Conservation (phyloP, 176 grass and related monocot genomes). For the Carex pumila region DNA sequence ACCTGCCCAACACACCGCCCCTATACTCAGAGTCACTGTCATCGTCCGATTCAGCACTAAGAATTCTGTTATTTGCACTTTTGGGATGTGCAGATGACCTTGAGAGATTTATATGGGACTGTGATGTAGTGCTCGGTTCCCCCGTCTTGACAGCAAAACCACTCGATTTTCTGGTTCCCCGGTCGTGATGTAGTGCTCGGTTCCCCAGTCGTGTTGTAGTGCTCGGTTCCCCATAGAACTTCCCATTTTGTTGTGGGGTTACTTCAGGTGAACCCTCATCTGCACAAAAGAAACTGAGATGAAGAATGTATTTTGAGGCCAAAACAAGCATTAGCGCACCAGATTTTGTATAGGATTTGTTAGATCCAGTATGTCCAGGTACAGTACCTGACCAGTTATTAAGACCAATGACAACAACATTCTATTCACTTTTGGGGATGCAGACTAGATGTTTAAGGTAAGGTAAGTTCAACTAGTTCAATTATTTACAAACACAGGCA, state of each 20-base stretch:
- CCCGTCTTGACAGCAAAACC: not conserved
- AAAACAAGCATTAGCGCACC: not conserved
- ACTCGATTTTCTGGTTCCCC: not conserved
- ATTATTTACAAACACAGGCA: not conserved
- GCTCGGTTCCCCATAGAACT: constrained; percentile 19
- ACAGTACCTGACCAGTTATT: not conserved
- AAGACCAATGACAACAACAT: not conserved
- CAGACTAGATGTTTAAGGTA: not conserved
- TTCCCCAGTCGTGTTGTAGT: not conserved
- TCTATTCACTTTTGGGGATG: not conserved
- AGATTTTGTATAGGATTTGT: not conserved
- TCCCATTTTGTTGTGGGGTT: constrained; percentile 27
- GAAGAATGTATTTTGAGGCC: not conserved
- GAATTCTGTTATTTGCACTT: not conserved
- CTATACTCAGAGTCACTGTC: constrained; percentile 51
- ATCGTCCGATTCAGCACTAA: constrained; percentile 21
- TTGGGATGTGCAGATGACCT: not conserved
- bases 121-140: not conserved
- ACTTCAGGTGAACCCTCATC: constrained; percentile 49
- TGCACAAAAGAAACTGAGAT: constrained; percentile 11
- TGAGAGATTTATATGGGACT: not conserved
- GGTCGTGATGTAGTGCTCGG: not conserved
- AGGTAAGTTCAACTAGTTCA: not conserved
- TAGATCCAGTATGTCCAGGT: not conserved
- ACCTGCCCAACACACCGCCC: constrained; percentile 6